Conservation (phyloP, 495 filamentous ascomycete species). For the Rostrohypoxylon terebratum region DNA sequence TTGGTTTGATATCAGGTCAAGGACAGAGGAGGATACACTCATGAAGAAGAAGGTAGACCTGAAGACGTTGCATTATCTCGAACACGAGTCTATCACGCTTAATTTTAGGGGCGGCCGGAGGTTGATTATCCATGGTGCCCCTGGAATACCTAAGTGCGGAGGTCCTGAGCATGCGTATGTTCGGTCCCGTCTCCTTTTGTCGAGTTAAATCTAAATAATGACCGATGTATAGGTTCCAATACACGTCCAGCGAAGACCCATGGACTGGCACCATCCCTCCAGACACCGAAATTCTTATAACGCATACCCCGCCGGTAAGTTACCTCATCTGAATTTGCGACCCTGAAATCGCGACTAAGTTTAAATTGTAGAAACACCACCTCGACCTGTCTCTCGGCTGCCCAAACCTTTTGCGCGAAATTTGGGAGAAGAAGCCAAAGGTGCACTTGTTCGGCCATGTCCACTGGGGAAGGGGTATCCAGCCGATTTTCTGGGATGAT, state of each 20-base stretch:
- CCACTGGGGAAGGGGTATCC: constrained; percentile 74
- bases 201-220: not conserved
- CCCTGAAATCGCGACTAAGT: not conserved
- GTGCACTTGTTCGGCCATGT: constrained; percentile 93
- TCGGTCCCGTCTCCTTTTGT: not conserved
- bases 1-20: constrained; percentile 73
- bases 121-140: constrained; percentile 66
- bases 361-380: constrained; percentile 68
- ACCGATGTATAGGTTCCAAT: constrained; percentile 59
- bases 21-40: constrained; percentile 54
- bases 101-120: constrained; percentile 62
- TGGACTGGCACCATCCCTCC: constrained; percentile 70
- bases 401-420: constrained; percentile 75
- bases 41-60: constrained; percentile 55
- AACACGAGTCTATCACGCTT: constrained; percentile 60
- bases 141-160: constrained; percentile 63
- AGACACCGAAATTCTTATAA: constrained; percentile 85
- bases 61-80: constrained; percentile 63
- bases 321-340: not conserved
- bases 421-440: constrained; percentile 81
- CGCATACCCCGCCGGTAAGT: constrained; percentile 72
- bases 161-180: constrained; percentile 68
- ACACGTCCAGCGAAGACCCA: constrained; percentile 53
- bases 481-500: constrained; percentile 82
- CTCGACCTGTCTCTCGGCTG: constrained; percentile 83